These are phyloP conservation scores for Amyloporia xantha DNA, from an alignment of 768 basidiomycete species.

Conservation along the genomic window DNA sequence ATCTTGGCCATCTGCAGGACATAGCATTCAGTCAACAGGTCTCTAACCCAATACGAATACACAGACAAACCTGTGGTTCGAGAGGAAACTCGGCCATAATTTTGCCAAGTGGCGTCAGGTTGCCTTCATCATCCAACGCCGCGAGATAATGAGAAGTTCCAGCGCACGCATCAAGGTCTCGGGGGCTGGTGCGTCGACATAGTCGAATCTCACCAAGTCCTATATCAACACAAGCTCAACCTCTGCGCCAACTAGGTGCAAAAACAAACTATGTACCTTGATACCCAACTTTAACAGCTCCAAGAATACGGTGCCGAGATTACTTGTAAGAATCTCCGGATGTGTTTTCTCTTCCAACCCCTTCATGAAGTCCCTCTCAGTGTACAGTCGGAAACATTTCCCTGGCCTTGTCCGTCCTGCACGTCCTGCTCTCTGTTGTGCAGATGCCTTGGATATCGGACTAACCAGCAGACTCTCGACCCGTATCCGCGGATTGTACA, in stretches of 20 bases:
- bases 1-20: constrained; percentile 73
- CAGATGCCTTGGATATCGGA: constrained; percentile 95
- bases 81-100: constrained; percentile 99
- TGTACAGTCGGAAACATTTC: constrained; percentile 95
- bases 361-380: constrained; percentile 93
- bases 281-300: constrained; percentile 93
- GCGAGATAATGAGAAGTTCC: constrained; percentile 85
- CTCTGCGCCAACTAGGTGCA: neutral
- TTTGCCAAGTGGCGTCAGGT: constrained; percentile 76
- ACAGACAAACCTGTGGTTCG: constrained; percentile 79
- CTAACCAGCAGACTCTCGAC: constrained; percentile 91
- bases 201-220: constrained; percentile 25
- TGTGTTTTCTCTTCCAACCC: constrained; percentile 97
- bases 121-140: constrained; percentile 91
- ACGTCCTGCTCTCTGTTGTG: constrained; percentile 93
- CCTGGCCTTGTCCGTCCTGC: constrained; percentile 95
- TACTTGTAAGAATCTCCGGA: constrained; percentile 91
- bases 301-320: constrained; percentile 88
- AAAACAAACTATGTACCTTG: constrained; percentile 39
- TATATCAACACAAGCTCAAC: too few species aligned
- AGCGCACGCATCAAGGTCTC: constrained; percentile 94
- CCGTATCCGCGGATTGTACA: constrained; percentile 95
- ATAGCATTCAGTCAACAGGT: neutral
- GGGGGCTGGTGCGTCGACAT: constrained; percentile 24
- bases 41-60: neutral